Percentiles rank a stretch among this genome's conserved stretches.
Evolutionary conservation across 1,284 basidiomycete genomes (phyloP).

Genomic region (Cryptococcus jaspeensis): DNA sequence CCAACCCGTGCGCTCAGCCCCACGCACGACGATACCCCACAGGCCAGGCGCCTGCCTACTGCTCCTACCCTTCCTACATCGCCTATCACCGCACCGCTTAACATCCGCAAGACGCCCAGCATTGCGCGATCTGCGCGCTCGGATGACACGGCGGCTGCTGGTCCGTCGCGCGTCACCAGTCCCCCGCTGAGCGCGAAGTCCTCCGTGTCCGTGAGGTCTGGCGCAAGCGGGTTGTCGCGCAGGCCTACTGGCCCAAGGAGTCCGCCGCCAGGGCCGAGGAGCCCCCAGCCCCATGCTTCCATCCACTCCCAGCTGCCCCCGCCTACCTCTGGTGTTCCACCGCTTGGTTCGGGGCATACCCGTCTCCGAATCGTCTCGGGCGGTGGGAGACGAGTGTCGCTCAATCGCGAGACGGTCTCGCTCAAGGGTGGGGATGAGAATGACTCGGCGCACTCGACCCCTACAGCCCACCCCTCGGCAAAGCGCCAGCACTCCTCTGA

Average conservation of each 20-base stretch:
- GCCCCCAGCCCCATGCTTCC: slow-evolving; percentile 3
- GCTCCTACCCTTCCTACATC: neutral
- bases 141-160: slow-evolving; percentile 2
- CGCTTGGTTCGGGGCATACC: slow-evolving; percentile 37
- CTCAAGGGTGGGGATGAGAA: slow-evolving; percentile 32
- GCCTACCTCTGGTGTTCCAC: neutral
- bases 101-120: slow-evolving; percentile 8
- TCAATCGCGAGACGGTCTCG: slow-evolving; percentile 35
- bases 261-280: slow-evolving; percentile 8
- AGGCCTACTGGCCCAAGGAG: slow-evolving; percentile 13
- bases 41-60: neutral
- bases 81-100: neutral
- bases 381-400: slow-evolving; percentile 31
- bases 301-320: neutral
- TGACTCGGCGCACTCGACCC: slow-evolving; percentile 8
- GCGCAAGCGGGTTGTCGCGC: too few species aligned
- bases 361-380: slow-evolving; percentile 38
- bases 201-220: too few species aligned
- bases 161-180: slow-evolving; percentile 5
- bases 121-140: slow-evolving; percentile 1
- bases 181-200: neutral
- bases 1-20: slow-evolving; percentile 17
- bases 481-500: slow-evolving; percentile 45
- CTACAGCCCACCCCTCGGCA: slow-evolving; percentile 9
- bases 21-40: slow-evolving; percentile 5